Conservation (phyloP, 2,329 filamentous ascomycete species). For the Venturia oleaginea region DNA sequence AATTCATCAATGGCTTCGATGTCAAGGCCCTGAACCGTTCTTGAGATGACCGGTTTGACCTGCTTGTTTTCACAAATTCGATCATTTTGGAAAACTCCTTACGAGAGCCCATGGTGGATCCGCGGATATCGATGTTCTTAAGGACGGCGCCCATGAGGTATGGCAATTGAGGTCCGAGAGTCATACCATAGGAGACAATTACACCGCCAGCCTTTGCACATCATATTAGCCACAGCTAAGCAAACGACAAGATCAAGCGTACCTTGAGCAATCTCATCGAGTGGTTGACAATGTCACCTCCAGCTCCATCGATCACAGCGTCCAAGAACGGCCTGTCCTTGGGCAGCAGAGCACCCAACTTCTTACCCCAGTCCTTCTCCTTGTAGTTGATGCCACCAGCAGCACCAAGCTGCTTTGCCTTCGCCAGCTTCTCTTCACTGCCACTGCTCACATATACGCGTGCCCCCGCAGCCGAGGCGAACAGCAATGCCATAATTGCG, state of each 20-base stretch:
- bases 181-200: slow-evolving; percentile 90
- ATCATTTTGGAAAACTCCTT: slow-evolving; percentile 91
- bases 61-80: slow-evolving; percentile 63
- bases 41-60: slow-evolving; percentile 69
- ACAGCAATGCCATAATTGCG: slow-evolving; percentile 71
- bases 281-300: slow-evolving; percentile 70
- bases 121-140: slow-evolving; percentile 77
- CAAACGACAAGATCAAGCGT: neutral
- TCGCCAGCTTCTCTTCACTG: slow-evolving; percentile 63
- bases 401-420: slow-evolving; percentile 64
- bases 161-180: slow-evolving; percentile 71
- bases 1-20: slow-evolving; percentile 69
- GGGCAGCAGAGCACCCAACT: slow-evolving; percentile 54
- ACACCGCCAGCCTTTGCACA: slow-evolving; percentile 56
- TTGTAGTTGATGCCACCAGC: slow-evolving; percentile 76
- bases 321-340: slow-evolving; percentile 62
- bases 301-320: slow-evolving; percentile 82
- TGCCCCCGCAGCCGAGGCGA: slow-evolving; percentile 64
- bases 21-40: slow-evolving; percentile 62
- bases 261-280: slow-evolving; percentile 59
- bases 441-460: slow-evolving; percentile 77
- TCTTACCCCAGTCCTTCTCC: slow-evolving; percentile 70
- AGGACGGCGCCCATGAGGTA: slow-evolving; percentile 78
- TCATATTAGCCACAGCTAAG: neutral
- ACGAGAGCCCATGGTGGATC: slow-evolving; percentile 84